These are phyloP conservation scores for Solanum pennellii DNA, from an alignment of 257 asterid genomes.

Conservation along the genomic window DNA sequence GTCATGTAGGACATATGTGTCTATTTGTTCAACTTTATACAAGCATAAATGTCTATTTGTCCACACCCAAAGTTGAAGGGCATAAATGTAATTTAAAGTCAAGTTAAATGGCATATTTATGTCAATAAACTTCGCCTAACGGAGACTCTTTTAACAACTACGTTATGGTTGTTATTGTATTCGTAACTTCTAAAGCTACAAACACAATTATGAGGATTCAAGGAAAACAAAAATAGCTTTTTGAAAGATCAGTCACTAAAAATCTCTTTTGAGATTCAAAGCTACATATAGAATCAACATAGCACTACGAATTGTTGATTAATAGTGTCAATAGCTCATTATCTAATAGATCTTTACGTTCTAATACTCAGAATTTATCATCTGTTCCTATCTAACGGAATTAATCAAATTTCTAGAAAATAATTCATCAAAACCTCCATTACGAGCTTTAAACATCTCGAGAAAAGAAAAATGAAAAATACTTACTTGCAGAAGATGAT, in stretches of 20 bases:
- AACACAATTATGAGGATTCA: neutral
- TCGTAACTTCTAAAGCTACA: neutral
- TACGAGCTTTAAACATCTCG: neutral
- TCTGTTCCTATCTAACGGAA: neutral
- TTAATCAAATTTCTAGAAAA: neutral
- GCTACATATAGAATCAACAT: neutral
- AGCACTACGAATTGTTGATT: neutral
- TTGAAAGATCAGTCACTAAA: neutral
- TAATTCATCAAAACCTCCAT: neutral
- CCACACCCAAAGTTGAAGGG: too few species aligned
- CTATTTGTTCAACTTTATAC: too few species aligned
- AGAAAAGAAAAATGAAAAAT: neutral
- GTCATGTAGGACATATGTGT: too few species aligned
- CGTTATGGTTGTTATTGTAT: neutral
- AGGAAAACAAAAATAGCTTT: neutral
- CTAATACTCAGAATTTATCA: neutral
- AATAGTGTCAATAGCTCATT: neutral
- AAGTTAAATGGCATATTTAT: too few species aligned
- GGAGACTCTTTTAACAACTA: neutral
- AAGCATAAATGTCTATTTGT: too few species aligned
- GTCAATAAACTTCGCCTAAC: too few species aligned
- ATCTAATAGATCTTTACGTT: neutral
- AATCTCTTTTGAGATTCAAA: neutral
- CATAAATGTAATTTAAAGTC: too few species aligned
- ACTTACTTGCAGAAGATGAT: constrained; percentile 79